Percentiles rank a stretch among this genome's conserved stretches.
Conservation (phyloP, 768 basidiomycete species). For the Russula compacta region DNA sequence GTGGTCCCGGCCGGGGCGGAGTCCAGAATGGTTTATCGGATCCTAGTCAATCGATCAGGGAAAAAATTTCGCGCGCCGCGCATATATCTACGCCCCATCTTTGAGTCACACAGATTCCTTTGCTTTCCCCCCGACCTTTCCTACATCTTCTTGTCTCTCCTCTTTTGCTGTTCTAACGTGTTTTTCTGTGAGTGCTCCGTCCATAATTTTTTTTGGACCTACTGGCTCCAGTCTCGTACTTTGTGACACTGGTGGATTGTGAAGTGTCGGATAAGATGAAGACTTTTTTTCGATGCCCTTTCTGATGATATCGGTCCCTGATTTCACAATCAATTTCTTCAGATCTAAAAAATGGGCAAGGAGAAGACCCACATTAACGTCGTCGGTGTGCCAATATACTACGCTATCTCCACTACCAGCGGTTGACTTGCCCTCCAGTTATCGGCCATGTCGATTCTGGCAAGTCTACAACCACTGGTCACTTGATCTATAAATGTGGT, state of each 20-base stretch:
- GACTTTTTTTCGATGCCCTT: not conserved
- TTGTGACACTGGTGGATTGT: slow-evolving; percentile 13
- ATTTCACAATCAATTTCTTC: slow-evolving; percentile 4
- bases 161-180: slow-evolving; percentile 33
- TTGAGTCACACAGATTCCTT: slow-evolving; percentile 20
- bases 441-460: slow-evolving; percentile 99
- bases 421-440: slow-evolving; percentile 42
- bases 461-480: slow-evolving; percentile 99
- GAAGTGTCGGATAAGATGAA: slow-evolving; percentile 14
- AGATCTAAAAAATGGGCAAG: slow-evolving; percentile 87
- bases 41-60: slow-evolving; percentile 19
- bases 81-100: slow-evolving; percentile 27
- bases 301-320: slow-evolving; percentile 1
- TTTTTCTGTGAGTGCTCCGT: slow-evolving; percentile 33
- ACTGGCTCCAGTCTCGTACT: not conserved
- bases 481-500: slow-evolving; percentile 99
- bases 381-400: slow-evolving; percentile 58
- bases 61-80: slow-evolving; percentile 22
- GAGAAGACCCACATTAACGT: slow-evolving; percentile 96
- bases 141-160: slow-evolving; percentile 40
- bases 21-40: slow-evolving; percentile 18
- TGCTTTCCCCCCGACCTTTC: slow-evolving; percentile 31
- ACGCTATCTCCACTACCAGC: slow-evolving; percentile 20
- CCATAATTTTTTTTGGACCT: slow-evolving; percentile 4
- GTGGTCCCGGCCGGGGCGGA: slow-evolving; percentile 12